Evolutionary conservation across 768 basidiomycete genomes (phyloP), one percentile per base, ranked within the genome.

Genomic region (Rhodotorula taiwanensis): DNA sequence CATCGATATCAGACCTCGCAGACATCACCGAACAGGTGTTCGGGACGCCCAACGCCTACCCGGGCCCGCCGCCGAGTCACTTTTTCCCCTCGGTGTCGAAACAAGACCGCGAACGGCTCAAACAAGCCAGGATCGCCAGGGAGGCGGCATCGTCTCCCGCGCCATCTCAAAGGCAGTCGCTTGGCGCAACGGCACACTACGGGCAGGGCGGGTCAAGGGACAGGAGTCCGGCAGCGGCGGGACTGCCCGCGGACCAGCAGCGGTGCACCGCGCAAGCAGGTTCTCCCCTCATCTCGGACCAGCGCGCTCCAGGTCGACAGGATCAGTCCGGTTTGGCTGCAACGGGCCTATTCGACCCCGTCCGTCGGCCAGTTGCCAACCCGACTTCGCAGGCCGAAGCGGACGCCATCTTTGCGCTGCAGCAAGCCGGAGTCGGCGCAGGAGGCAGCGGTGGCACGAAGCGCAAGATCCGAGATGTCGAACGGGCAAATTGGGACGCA

Each of bases 401-500:
- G 28, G 31, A n/a, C 5, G 23, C 33, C 6, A 15, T 27, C 33
- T 21, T 8, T 0, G 21, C 25, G n/a, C 30, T n/a, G 41, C 25
- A 23, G 16, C n/a, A n/a, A n/a, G 25, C 21, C 16, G 54, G 52
- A 7, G 52, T 44, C 27, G 64, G 64, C 7, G 54, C 39, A 11
- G 64, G 58, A 28, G 64, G 64, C 2, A 45, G 54, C 14, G 54
- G 45, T 14, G 64, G 64, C 9, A 65, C 64, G 34, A 65, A 65
- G 39, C 33, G 64, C 21, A 18, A 54, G 23, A 39, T 55, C 39
- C 41, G 64, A 20, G 58, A 60, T 2, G 8, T 43, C 8, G 58
- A 60, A 2, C 41, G 64, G 18, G 52, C 54, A 8, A 42, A 30
- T 7, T 60, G 64, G 64, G 64, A 65, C 25, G 64, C 64, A 1